Percentiles rank a stretch among this genome's conserved stretches.
phyloP scores from a whole-genome alignment of 495 filamentous ascomycete genomes.

The Amniculicola lignicola region DNA sequence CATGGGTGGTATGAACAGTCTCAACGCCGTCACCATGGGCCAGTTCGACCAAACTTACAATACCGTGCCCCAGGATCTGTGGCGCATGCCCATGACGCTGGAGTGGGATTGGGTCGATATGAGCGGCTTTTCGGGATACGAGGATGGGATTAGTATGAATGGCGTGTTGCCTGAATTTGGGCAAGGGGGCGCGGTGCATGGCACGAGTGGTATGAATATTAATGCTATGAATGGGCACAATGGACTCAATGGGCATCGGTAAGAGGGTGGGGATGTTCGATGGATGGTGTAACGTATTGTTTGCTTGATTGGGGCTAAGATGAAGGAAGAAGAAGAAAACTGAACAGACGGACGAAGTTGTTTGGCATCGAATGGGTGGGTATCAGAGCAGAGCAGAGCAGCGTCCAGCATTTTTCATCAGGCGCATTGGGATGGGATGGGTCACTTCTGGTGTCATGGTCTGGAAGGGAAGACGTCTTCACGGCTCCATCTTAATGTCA shows the following conservation, averaged over 20 bases:
- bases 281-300: too few relatives aligned
- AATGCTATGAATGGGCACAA: slow-evolving; percentile 13
- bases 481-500: too few relatives aligned
- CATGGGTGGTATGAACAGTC: slow-evolving; percentile 20
- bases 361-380: too few relatives aligned
- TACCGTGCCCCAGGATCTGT: slow-evolving; percentile 85
- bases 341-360: too few relatives aligned
- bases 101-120: slow-evolving; percentile 99
- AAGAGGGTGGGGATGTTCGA: too few relatives aligned
- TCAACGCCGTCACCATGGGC: slow-evolving; percentile 34
- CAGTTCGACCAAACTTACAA: slow-evolving; percentile 79
- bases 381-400: too few relatives aligned
- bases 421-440: too few relatives aligned
- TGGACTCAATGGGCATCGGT: slow-evolving; percentile 29
- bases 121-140: slow-evolving; percentile 44
- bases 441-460: too few relatives aligned
- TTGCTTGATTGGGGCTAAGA: too few relatives aligned
- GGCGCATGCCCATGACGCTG: slow-evolving; percentile 92
- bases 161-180: slow-evolving; percentile 29
- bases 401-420: too few relatives aligned
- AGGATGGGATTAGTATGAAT: slow-evolving; percentile 35
- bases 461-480: too few relatives aligned
- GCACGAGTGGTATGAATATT: slow-evolving; percentile 22
- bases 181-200: slow-evolving; percentile 1
- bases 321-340: too few relatives aligned